Conservation (phyloP, 2,329 filamentous ascomycete genomes). For the Sphaerostilbella broomeana region DNA sequence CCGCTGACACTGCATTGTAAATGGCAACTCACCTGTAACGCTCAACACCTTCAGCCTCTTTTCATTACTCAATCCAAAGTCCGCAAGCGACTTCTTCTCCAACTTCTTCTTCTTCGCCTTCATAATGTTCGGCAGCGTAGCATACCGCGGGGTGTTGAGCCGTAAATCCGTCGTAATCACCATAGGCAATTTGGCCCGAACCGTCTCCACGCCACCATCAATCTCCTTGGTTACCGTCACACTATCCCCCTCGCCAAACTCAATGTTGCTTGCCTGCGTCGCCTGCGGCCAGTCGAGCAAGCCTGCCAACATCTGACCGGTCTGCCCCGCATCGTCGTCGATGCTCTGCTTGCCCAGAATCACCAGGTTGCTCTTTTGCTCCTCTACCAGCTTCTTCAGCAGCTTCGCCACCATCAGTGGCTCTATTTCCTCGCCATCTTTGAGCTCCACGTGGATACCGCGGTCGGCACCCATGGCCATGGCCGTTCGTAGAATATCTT, state of each 20-base stretch:
- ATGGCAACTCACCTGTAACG: conserved; percentile 61
- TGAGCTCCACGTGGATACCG: conserved; percentile 76
- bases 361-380: conserved; percentile 85
- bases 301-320: conserved; percentile 95
- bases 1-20: not conserved
- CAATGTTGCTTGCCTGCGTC: conserved; percentile 82
- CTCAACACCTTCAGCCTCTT: conserved; percentile 82
- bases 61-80: conserved; percentile 70
- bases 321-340: conserved; percentile 92
- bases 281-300: conserved; percentile 90
- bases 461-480: conserved; percentile 99
- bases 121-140: conserved; percentile 97
- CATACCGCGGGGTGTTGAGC: conserved; percentile 91
- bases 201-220: conserved; percentile 88
- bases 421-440: conserved; percentile 72
- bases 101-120: conserved; percentile 99
- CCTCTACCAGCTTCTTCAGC: conserved; percentile 69
- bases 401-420: conserved; percentile 90
- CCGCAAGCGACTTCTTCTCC: conserved; percentile 80
- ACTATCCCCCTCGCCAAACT: conserved; percentile 61
- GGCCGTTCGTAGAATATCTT: conserved; percentile 85
- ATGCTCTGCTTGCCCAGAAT: conserved; percentile 97
- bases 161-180: conserved; percentile 91
- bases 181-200: conserved; percentile 80
- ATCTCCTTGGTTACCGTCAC: conserved; percentile 85